Percentiles rank a stretch among this genome's conserved stretches.
phyloP scores from a whole-genome alignment of 192 early-diverging fungal species.

The Cetraspora pellucida region DNA sequence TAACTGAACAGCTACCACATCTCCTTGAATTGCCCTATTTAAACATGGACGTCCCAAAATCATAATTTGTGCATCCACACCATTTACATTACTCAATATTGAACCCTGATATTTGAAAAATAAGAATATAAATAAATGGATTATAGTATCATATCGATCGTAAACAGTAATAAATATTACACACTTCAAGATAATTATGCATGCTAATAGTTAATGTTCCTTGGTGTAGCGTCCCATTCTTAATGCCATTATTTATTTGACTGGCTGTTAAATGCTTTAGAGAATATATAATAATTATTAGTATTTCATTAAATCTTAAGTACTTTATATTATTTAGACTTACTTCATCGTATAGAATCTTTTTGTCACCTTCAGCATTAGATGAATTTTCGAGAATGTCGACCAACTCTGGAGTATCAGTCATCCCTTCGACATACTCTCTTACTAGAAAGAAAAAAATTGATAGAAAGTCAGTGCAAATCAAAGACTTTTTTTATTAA shows the following conservation, averaged over 20 bases:
- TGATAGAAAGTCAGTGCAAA: not conserved
- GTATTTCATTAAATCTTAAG: not conserved
- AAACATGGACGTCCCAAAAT: slow-evolving; percentile 81
- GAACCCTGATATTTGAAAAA: slow-evolving; percentile 55
- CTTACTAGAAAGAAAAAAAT: slow-evolving; percentile 52
- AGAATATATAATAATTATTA: slow-evolving; percentile 36
- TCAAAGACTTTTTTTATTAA: not conserved
- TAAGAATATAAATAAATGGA: not conserved
- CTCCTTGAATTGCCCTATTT: slow-evolving; percentile 93
- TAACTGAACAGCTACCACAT: slow-evolving; percentile 86
- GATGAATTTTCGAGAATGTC: slow-evolving; percentile 79
- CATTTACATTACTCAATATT: slow-evolving; percentile 73
- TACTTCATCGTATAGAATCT: slow-evolving; percentile 68
- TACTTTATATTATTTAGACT: not conserved
- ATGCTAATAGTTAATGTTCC: slow-evolving; percentile 79
- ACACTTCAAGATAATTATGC: slow-evolving; percentile 87
- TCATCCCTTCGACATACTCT: slow-evolving; percentile 74
- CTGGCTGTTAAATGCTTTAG: slow-evolving; percentile 72
- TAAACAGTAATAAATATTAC: not conserved
- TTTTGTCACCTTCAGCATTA: slow-evolving; percentile 48
- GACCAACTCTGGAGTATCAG: slow-evolving; percentile 82
- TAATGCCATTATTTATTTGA: slow-evolving; percentile 85
- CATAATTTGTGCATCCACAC: slow-evolving; percentile 72
- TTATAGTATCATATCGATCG: not conserved
- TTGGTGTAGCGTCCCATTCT: slow-evolving; percentile 76